Percentiles rank a stretch among this genome's conserved stretches.
phyloP scores from a whole-genome alignment of 768 basidiomycete genomes.

The Cyclocybe cylindracea region DNA sequence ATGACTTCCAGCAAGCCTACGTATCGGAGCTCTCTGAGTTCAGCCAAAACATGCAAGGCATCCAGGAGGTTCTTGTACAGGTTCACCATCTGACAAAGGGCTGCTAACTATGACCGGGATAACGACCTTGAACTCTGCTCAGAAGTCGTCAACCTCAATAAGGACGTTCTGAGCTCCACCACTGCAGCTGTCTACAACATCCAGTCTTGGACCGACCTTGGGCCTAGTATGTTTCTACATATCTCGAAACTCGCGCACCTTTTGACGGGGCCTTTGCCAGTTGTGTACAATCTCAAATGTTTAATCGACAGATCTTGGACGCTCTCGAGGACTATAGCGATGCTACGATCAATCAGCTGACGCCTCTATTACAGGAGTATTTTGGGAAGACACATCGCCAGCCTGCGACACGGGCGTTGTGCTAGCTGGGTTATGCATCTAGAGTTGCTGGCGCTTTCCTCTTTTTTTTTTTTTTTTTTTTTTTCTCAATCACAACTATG shows the following conservation, averaged over 20 bases:
- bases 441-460: too few relatives aligned
- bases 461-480: constrained; percentile 16
- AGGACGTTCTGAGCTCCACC: constrained; percentile 39
- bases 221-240: constrained; percentile 50
- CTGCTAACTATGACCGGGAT: constrained; percentile 47
- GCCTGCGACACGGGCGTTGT: constrained; percentile 26
- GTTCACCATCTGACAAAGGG: constrained; percentile 46
- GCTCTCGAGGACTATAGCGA: constrained; percentile 50
- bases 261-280: constrained; percentile 29
- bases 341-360: constrained; percentile 41
- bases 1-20: constrained; percentile 38
- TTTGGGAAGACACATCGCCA: constrained; percentile 26
- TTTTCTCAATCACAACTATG: constrained; percentile 21
- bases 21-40: constrained; percentile 36
- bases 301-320: constrained; percentile 53
- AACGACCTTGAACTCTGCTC: constrained; percentile 43
- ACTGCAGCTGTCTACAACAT: constrained; percentile 33
- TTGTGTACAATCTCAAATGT: constrained; percentile 63
- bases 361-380: constrained; percentile 34
- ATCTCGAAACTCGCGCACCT: not conserved
- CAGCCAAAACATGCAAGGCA: constrained; percentile 28
- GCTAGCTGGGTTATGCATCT: constrained; percentile 33
- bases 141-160: constrained; percentile 49
- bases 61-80: constrained; percentile 32
- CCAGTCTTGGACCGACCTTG: constrained; percentile 50